Percentiles rank a stretch among this genome's conserved stretches.
phyloP scores from a whole-genome alignment of 441 rosid genomes.

The Syzygium syzygioides region DNA sequence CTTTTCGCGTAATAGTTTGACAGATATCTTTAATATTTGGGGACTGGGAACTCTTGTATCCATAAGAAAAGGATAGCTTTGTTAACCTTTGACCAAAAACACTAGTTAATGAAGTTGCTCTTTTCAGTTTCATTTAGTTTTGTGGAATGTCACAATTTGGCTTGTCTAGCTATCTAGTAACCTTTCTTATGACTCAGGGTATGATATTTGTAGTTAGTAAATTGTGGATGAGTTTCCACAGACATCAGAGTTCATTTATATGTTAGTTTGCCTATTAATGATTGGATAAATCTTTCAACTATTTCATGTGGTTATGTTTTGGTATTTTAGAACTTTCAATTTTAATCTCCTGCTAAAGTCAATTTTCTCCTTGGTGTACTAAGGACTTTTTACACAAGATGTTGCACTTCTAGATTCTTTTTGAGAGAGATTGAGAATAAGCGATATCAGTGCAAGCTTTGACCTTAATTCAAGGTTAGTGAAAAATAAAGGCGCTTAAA shows the following conservation, averaged over 20 bases:
- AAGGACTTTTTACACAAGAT: neutral
- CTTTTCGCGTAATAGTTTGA: accelerated
- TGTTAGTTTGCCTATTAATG: neutral
- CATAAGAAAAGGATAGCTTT: neutral
- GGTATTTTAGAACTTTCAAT: neutral
- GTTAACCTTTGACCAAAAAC: neutral
- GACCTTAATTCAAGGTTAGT: neutral
- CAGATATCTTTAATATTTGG: neutral
- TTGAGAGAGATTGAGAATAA: neutral
- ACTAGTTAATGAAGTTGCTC: neutral
- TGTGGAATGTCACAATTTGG: neutral
- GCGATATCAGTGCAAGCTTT: neutral
- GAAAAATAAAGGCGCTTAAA: neutral
- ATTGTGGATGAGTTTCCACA: neutral
- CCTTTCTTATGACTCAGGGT: neutral
- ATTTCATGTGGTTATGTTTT: neutral
- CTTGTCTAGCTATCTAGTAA: neutral
- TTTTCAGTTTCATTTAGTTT: neutral
- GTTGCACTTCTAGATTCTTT: neutral
- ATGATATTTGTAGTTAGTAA: neutral
- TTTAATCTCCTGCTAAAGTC: neutral
- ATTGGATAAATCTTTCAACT: neutral
- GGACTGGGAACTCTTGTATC: neutral
- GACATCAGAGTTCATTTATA: neutral
- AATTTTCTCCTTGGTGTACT: neutral